Percentiles rank a stretch among this genome's conserved stretches.
Conservation (phyloP, 2,329 filamentous ascomycete genomes). For the Emydomyces testavorans region DNA sequence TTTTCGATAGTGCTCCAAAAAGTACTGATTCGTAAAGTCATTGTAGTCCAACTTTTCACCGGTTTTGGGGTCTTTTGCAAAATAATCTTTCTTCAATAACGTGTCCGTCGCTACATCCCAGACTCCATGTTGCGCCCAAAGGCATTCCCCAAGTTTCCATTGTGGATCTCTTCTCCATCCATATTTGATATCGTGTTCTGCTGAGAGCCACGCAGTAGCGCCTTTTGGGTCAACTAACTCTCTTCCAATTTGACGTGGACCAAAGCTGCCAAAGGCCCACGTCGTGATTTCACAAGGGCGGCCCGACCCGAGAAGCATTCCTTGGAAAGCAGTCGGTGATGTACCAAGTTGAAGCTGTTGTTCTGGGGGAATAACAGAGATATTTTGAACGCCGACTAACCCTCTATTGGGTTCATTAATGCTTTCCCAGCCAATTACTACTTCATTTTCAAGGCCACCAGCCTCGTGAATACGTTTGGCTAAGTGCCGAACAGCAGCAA, state of each 20-base stretch:
- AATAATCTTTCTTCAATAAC: conserved; percentile 76
- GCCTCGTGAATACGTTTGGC: conserved; percentile 79
- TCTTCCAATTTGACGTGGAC: conserved; percentile 78
- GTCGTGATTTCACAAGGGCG: conserved; percentile 78
- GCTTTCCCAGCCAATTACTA: conserved; percentile 91
- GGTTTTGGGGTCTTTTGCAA: conserved; percentile 63
- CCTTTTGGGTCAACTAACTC: conserved; percentile 79
- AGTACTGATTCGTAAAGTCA: conserved; percentile 82
- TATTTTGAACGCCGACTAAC: conserved; percentile 68
- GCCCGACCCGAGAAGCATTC: conserved; percentile 81
- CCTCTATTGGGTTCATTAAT: conserved; percentile 92
- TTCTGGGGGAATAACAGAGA: conserved; percentile 69
- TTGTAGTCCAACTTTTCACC: conserved; percentile 67
- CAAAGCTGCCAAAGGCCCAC: conserved; percentile 88
- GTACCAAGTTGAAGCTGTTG: conserved; percentile 89
- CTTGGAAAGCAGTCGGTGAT: conserved; percentile 87
- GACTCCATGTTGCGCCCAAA: conserved; percentile 94
- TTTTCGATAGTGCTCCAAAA: conserved; percentile 70
- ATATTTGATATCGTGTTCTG: conserved; percentile 73
- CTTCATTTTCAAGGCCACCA: conserved; percentile 71
- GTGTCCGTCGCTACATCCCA: conserved; percentile 76
- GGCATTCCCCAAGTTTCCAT: conserved; percentile 87
- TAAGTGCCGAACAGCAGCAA: conserved; percentile 67
- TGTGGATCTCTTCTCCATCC: conserved; percentile 77
- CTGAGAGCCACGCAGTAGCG: conserved; percentile 68